phyloP scores from a whole-genome alignment of 495 filamentous ascomycete species.

The Aspergillus steynii region DNA sequence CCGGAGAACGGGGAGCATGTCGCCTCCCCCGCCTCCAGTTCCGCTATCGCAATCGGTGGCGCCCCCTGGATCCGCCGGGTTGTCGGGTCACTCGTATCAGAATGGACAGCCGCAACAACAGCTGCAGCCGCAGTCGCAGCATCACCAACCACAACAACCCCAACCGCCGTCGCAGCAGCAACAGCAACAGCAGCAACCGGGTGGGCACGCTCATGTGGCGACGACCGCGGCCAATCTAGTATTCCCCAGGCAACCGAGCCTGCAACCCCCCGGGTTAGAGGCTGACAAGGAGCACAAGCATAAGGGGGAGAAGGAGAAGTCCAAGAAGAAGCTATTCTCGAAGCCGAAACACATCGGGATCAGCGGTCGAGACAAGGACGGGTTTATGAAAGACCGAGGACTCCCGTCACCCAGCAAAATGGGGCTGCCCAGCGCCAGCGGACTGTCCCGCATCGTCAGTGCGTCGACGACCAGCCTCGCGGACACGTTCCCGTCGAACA shows the following conservation, averaged over 20 bases:
- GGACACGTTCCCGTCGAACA: conserved; percentile 60
- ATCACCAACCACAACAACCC: not conserved
- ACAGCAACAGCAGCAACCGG: conserved; percentile 30
- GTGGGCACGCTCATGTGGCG: conserved; percentile 67
- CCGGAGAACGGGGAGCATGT: conserved; percentile 45
- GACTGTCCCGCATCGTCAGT: conserved; percentile 64
- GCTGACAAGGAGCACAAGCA: conserved; percentile 62
- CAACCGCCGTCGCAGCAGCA: not conserved
- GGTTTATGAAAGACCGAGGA: conserved; percentile 60
- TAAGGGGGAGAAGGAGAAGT: conserved; percentile 79
- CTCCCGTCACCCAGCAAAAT: conserved; percentile 84
- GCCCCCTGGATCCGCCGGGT: conserved; percentile 56
- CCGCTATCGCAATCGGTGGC: conserved; percentile 56
- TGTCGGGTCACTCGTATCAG: conserved; percentile 56
- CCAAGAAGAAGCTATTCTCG: conserved; percentile 90
- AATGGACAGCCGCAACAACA: conserved; percentile 47
- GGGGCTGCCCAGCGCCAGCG: conserved; percentile 55
- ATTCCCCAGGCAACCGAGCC: conserved; percentile 70
- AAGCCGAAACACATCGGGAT: conserved; percentile 82
- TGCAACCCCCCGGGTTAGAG: conserved; percentile 49
- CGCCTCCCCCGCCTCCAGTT: conserved; percentile 50
- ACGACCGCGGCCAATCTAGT: conserved; percentile 82
- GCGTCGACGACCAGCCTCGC: conserved; percentile 74
- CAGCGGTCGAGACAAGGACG: conserved; percentile 63
- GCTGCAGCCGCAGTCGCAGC: not conserved